A percentile compares a stretch with the other conserved stretches of the same genome.
Evolutionary conservation across 495 filamentous ascomycete species (phyloP).

Genomic region (Parathielavia hyrcaniae): DNA sequence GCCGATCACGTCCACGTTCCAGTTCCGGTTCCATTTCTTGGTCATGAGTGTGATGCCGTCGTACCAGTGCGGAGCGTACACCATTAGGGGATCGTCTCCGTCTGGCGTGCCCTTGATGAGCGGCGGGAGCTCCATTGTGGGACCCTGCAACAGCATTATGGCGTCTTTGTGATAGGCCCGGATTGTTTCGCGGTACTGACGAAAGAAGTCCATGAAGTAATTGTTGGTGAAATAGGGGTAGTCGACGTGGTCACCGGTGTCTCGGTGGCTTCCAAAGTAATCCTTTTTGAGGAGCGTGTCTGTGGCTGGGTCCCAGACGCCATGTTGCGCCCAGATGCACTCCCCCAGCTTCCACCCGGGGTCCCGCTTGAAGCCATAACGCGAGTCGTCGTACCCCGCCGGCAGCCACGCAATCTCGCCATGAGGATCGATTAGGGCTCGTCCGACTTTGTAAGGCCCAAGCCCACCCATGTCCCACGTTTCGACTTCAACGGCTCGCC

Average conservation of each 20-base stretch:
- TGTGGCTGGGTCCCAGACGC: slow-evolving; percentile 79
- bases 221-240: slow-evolving; percentile 82
- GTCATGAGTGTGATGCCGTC: slow-evolving; percentile 95
- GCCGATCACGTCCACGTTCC: slow-evolving; percentile 95
- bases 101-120: slow-evolving; percentile 79
- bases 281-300: slow-evolving; percentile 76
- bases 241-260: slow-evolving; percentile 62
- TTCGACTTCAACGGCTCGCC: slow-evolving; percentile 78
- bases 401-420: slow-evolving; percentile 81
- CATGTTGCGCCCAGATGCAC: slow-evolving; percentile 95
- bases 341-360: slow-evolving; percentile 84
- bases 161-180: slow-evolving; percentile 67
- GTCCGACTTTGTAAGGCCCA: slow-evolving; percentile 83
- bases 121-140: slow-evolving; percentile 86
- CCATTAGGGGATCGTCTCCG: slow-evolving; percentile 75
- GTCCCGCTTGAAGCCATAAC: slow-evolving; percentile 87
- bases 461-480: slow-evolving; percentile 92
- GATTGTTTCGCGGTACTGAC: slow-evolving; percentile 66
- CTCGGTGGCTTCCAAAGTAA: slow-evolving; percentile 76
- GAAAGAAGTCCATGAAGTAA: slow-evolving; percentile 82
- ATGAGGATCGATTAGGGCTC: slow-evolving; percentile 77
- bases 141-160: slow-evolving; percentile 87
- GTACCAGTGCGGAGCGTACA: slow-evolving; percentile 92
- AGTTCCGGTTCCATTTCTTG: slow-evolving; percentile 95
- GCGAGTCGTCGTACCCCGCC: slow-evolving; percentile 68